Conservation (phyloP, 2,329 filamentous ascomycete species). For the Lasiodiplodia gonubiensis region DNA sequence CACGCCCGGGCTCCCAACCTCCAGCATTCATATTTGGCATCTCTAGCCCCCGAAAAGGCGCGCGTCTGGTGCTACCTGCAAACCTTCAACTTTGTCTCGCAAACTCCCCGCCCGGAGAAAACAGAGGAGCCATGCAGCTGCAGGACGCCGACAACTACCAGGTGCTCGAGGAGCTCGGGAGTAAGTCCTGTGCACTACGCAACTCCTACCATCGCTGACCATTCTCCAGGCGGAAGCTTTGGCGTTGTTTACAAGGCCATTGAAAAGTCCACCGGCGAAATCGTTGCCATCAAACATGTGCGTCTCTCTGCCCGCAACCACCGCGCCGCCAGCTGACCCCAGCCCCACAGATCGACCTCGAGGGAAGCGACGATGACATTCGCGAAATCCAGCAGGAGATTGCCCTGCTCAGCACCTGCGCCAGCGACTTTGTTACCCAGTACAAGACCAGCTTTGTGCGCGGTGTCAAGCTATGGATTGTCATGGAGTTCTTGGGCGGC, state of each 20-base stretch:
- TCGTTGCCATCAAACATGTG: constrained; percentile 96
- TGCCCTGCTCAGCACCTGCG: constrained; percentile 90
- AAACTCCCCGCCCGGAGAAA: background rate
- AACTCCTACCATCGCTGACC: background rate
- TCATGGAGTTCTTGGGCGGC: constrained; percentile 97
- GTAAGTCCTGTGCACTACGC: constrained; percentile 61
- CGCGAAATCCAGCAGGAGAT: constrained; percentile 98
- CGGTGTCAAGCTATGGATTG: constrained; percentile 97
- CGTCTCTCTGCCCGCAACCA: constrained; percentile 39
- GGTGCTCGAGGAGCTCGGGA: constrained; percentile 93
- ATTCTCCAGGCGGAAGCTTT: constrained; percentile 79
- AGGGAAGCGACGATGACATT: constrained; percentile 98
- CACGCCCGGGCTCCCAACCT: constrained; percentile 13
- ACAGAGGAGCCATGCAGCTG: constrained; percentile 53
- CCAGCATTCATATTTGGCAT: constrained; percentile 26
- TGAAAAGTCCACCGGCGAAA: constrained; percentile 85
- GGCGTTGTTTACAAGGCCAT: constrained; percentile 97
- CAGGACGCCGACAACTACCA: constrained; percentile 77
- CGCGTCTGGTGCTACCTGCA: constrained; percentile 18
- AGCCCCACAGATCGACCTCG: constrained; percentile 78
- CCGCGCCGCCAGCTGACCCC: constrained; percentile 11
- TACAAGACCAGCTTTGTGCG: constrained; percentile 97
- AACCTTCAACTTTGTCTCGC: constrained; percentile 11
- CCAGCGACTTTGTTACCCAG: constrained; percentile 90
- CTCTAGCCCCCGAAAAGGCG: constrained; percentile 12